A percentile compares a stretch with the other conserved stretches of the same genome.
Conservation (phyloP, 768 basidiomycete genomes). For the Leccinum subgranulosum region DNA sequence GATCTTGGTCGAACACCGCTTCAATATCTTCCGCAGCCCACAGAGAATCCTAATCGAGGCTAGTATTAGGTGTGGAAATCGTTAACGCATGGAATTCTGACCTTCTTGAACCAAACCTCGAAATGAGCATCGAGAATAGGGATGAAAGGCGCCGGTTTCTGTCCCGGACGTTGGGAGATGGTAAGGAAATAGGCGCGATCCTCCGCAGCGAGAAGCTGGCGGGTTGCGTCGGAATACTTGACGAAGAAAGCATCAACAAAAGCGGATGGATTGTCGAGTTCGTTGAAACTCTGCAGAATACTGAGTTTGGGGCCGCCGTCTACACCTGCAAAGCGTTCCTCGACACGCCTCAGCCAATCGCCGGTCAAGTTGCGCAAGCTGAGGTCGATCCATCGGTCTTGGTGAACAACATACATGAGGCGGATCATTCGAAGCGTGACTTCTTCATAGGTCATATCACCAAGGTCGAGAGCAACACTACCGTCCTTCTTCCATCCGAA, state of each 20-base stretch:
- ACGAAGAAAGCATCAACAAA: constrained; percentile 84
- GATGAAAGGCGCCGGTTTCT: constrained; percentile 98
- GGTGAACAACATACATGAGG: constrained; percentile 90
- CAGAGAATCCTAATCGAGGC: constrained; percentile 71
- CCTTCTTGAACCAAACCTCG: constrained; percentile 99
- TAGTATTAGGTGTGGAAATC: constrained; percentile 9
- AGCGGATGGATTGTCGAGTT: constrained; percentile 76
- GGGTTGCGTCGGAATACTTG: constrained; percentile 74
- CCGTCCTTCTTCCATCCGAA: constrained; percentile 97
- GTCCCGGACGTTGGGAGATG: constrained; percentile 92
- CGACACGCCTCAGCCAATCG: constrained; percentile 94
- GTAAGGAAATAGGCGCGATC: constrained; percentile 95
- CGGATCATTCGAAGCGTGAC: constrained; percentile 87
- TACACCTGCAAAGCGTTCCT: constrained; percentile 92
- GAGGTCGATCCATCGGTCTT: constrained; percentile 90
- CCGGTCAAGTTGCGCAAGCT: constrained; percentile 91
- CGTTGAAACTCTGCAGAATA: constrained; percentile 75
- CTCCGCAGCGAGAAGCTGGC: constrained; percentile 88
- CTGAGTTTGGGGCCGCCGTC: constrained; percentile 81
- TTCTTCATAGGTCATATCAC: constrained; percentile 99
- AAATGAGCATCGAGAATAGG: constrained; percentile 91
- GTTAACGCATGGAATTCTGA: constrained; percentile 28
- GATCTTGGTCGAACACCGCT: constrained; percentile 98
- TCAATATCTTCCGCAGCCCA: constrained; percentile 99
- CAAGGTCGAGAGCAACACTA: constrained; percentile 75